Evolutionary conservation across 106 monocot species (phyloP), one percentile per base, ranked within the genome.

Genomic region (Dendrobium catenatum): DNA sequence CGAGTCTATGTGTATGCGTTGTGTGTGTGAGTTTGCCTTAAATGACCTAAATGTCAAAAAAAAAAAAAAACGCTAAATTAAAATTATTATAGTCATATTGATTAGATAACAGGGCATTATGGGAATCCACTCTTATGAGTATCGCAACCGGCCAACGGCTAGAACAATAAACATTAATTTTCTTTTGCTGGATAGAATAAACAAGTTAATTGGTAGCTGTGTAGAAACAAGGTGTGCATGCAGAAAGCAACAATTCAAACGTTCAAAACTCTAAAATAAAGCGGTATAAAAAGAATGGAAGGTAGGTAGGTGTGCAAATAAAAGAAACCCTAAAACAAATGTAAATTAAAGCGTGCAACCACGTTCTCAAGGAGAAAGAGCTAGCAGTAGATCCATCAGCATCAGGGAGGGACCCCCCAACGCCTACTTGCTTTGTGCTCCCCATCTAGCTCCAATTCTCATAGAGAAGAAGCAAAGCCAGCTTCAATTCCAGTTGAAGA

Each of bases 181-280:
- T 16, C 33, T 37, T 4, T 31, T 37, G 33, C 33, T 15, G 33
- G 70, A 70, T 70, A 70, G 15, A 70, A 33, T 33, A 70, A 70
- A 37, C 4, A 37, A 70, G 37, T 40, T 31, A 31, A 31, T 33
- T 29, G 70, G 33, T 37, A 70, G 31, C 37, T 70, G 33, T 13
- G 33, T 11, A 33, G 37, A 70, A 9, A 68, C 1, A 33, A 40
- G 70, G 33, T 40, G 70, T 70, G 33, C 29, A 29, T 31, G 70
- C 37, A 70, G 37, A 70, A 70, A 70, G 70, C 17, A 70, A 70
- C 70, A 70, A 33, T 70, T 70, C 70, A 70, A 37, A 37, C 70
- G 3, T 70, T 70, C 9, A 33, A 37, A 22, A 70, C 11, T 33
- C 37, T 29, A 70, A 70, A 37, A 70, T 70, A 70, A 70, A 33